A percentile compares a stretch with the other conserved stretches of the same genome.
These are phyloP conservation scores for Pezicula neosporulosa DNA, from an alignment of 2,329 filamentous ascomycete genomes.

Conservation along the genomic window DNA sequence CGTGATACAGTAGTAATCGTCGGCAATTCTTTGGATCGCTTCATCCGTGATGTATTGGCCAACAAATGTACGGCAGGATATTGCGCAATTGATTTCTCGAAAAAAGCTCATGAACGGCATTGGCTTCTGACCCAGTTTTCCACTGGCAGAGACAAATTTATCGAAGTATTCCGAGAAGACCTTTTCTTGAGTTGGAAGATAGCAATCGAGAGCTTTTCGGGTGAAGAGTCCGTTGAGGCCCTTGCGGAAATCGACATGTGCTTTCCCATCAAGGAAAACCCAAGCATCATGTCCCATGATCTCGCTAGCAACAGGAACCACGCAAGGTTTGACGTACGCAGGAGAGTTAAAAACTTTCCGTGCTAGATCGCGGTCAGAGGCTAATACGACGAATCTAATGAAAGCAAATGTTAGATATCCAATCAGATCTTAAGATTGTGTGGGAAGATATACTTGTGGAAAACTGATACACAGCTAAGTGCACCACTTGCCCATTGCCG, in stretches of 20 bases:
- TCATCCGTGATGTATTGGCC: conserved; percentile 74
- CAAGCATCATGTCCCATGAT: conserved; percentile 70
- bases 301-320: conserved; percentile 73
- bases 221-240: conserved; percentile 74
- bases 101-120: conserved; percentile 68
- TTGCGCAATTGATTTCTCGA: conserved; percentile 74
- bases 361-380: conserved; percentile 72
- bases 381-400: conserved; percentile 72
- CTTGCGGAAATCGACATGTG: conserved; percentile 74
- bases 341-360: conserved; percentile 83
- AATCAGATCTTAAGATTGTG: neutral
- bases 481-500: conserved; percentile 76
- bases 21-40: conserved; percentile 69
- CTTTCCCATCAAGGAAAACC: conserved; percentile 76
- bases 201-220: conserved; percentile 64
- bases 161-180: conserved; percentile 70
- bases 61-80: conserved; percentile 77
- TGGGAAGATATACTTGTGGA: conserved; percentile 64
- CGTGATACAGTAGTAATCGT: conserved; percentile 77
- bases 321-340: conserved; percentile 69
- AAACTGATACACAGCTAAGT: conserved; percentile 78
- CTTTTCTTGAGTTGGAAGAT: conserved; percentile 71
- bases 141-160: conserved; percentile 60
- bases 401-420: neutral
- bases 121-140: conserved; percentile 48